These are phyloP conservation scores for Metschnikowia cerradonensis DNA, from an alignment of 805 yeast species.

Conservation along the genomic window DNA sequence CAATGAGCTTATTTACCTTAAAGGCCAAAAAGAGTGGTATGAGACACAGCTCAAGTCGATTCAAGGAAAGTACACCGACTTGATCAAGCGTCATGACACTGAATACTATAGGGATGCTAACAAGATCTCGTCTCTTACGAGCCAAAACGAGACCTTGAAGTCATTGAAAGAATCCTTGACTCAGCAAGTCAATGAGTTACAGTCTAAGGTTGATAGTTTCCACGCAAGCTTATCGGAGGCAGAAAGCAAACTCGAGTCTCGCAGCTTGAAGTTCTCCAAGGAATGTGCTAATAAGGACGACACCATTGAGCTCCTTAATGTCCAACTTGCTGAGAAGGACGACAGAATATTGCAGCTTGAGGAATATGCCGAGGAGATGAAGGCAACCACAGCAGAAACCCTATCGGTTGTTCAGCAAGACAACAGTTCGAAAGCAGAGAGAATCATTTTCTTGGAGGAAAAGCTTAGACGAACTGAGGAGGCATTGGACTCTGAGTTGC, in stretches of 20 bases:
- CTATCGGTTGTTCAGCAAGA: conserved; percentile 32
- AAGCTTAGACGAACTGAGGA: conserved; percentile 38
- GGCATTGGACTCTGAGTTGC: conserved; percentile 36
- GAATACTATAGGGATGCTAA: conserved; percentile 30
- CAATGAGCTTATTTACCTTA: conserved; percentile 32
- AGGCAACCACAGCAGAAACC: conserved; percentile 34
- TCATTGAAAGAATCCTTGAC: conserved; percentile 24
- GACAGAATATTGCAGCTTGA: conserved; percentile 54
- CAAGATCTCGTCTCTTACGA: conserved; percentile 24
- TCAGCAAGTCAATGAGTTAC: conserved; percentile 43
- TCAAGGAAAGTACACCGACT: conserved; percentile 35
- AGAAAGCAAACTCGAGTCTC: conserved; percentile 36
- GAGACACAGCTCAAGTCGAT: conserved; percentile 33
- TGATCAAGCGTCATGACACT: conserved; percentile 36
- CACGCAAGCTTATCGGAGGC: conserved; percentile 18
- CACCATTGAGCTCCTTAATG: conserved; percentile 51
- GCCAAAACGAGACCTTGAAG: conserved; percentile 30
- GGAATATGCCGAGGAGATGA: conserved; percentile 37
- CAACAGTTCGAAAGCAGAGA: conserved; percentile 36
- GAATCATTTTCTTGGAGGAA: conserved; percentile 29
- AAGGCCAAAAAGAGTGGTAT: conserved; percentile 38
- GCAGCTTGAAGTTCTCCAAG: conserved; percentile 40
- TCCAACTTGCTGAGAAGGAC: conserved; percentile 48
- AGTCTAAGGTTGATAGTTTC: conserved; percentile 36
- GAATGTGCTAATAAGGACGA: conserved; percentile 54